Evolutionary conservation across 345 rosid genomes (phyloP).

Genomic region (Syzygium grande): DNA sequence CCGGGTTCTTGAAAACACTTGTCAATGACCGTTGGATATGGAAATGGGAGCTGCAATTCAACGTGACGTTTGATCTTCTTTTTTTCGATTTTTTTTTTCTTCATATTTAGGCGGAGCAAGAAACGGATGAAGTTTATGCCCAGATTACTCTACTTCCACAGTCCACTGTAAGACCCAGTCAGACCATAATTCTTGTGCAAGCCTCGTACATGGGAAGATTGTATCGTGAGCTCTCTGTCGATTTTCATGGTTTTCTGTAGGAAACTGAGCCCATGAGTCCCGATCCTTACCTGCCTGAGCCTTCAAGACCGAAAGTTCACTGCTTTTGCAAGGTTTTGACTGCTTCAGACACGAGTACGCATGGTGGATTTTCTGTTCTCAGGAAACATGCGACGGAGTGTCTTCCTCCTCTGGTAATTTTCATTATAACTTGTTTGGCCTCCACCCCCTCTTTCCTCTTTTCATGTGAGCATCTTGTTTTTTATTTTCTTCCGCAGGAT

Average conservation of each 20-base stretch:
- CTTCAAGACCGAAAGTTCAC: conserved; percentile 38
- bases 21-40: not conserved
- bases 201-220: not conserved
- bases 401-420: conserved; percentile 79
- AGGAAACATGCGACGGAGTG: conserved; percentile 88
- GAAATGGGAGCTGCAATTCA: not conserved
- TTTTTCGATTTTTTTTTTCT: not conserved
- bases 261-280: conserved; percentile 51
- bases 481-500: conserved; percentile 40
- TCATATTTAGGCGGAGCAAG: conserved; percentile 75
- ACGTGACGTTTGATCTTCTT: not conserved
- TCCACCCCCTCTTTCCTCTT: not conserved
- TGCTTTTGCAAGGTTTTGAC: conserved; percentile 84
- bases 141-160: conserved; percentile 77
- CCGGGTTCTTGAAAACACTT: not conserved
- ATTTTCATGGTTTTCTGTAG: conserved; percentile 16
- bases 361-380: conserved; percentile 93
- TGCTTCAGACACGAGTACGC: conserved; percentile 97
- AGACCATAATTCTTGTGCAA: not conserved
- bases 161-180: conserved; percentile 34
- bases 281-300: conserved; percentile 38
- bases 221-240: not conserved
- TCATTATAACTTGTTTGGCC: not conserved
- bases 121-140: conserved; percentile 91
- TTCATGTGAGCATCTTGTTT: not conserved